These are phyloP conservation scores for Cardiospermum halicacabum DNA, from an alignment of 345 rosid species.

Conservation along the genomic window DNA sequence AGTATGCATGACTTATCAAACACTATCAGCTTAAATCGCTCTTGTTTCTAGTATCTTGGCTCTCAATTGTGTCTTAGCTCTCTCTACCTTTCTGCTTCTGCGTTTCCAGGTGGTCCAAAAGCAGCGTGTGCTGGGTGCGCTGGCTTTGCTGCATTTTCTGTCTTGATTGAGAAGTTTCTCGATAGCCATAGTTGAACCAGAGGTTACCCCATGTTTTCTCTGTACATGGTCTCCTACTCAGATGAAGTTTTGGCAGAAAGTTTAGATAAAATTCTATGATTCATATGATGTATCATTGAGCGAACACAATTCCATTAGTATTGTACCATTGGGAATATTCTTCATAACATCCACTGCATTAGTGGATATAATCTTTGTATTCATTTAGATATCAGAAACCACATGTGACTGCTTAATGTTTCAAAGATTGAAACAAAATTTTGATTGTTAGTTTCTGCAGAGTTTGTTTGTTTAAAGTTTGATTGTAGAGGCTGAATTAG, in stretches of 20 bases:
- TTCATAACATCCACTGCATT: background rate
- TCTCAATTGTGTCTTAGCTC: constrained; percentile 7
- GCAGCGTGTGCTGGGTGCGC: constrained; percentile 93
- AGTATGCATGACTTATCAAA: background rate
- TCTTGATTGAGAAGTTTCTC: constrained; percentile 85
- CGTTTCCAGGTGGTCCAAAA: constrained; percentile 67
- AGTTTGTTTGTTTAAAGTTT: background rate
- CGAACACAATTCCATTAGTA: background rate
- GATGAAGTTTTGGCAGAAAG: background rate
- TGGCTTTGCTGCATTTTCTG: constrained; percentile 93
- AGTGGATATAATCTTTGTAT: constrained; percentile 1
- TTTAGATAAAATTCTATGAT: background rate
- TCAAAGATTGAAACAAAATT: background rate
- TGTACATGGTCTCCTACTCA: background rate
- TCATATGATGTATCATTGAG: background rate
- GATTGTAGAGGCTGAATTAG: too few species aligned
- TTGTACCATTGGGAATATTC: constrained; percentile 10
- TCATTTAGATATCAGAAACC: background rate
- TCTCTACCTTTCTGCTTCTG: background rate
- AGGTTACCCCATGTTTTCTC: too few species aligned
- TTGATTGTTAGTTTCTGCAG: background rate
- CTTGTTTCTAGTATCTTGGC: background rate
- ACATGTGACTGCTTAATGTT: background rate
- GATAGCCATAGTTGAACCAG: constrained; percentile 71
- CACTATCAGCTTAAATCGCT: background rate